Percentiles rank a stretch among this genome's conserved stretches.
Evolutionary conservation across 2,329 filamentous ascomycete species (phyloP).

Genomic region (Elsinoe batatas): DNA sequence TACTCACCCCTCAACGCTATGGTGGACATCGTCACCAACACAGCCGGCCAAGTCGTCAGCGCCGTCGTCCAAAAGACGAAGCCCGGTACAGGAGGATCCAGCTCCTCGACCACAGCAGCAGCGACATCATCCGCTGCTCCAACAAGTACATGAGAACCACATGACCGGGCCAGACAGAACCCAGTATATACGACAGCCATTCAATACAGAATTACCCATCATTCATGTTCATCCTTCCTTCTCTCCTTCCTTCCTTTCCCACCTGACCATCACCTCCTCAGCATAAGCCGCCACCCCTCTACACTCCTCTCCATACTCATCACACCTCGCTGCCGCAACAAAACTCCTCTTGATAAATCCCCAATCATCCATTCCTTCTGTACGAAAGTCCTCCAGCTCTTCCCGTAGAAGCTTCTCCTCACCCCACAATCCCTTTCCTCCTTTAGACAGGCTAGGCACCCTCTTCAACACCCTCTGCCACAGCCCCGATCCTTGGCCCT

Average conservation of each 20-base stretch:
- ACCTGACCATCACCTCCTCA: neutral
- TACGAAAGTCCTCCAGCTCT: neutral
- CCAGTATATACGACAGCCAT: slow-evolving; percentile 2
- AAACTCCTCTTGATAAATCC: neutral
- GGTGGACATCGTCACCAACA: slow-evolving; percentile 48
- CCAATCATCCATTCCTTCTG: neutral
- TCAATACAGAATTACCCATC: neutral
- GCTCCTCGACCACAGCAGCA: neutral
- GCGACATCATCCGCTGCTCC: neutral
- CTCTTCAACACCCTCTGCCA: neutral
- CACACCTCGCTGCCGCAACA: neutral
- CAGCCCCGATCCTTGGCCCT: neutral
- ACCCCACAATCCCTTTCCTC: neutral
- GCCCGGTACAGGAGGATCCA: neutral
- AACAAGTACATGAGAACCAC: neutral
- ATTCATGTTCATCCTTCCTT: neutral
- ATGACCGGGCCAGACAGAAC: neutral
- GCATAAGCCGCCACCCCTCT: neutral
- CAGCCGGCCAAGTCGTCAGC: slow-evolving; percentile 46
- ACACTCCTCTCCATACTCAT: neutral
- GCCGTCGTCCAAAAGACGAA: slow-evolving; percentile 31
- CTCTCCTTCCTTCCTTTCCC: neutral
- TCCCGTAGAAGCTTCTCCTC: neutral
- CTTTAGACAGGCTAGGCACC: neutral
- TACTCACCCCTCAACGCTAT: slow-evolving; percentile 43